phyloP scores from a whole-genome alignment of 139 green algal species.

The Coccomyxa sp. region DNA sequence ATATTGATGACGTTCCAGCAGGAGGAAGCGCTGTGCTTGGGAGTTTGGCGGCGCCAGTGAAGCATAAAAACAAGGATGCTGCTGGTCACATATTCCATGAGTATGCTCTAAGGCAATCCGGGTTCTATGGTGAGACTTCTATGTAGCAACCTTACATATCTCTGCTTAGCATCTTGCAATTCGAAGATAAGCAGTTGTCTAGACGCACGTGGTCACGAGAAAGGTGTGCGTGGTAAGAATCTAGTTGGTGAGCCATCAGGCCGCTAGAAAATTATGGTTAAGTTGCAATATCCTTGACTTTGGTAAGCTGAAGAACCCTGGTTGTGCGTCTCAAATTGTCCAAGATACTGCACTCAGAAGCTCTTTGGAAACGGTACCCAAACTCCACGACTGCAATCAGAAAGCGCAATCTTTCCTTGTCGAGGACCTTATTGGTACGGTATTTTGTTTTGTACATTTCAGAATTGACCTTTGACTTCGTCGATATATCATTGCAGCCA shows the following conservation, averaged over 20 bases:
- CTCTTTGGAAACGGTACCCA: neutral
- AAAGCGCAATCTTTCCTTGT: neutral
- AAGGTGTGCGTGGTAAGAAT: no score
- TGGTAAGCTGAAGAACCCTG: no score
- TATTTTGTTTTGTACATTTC: no score
- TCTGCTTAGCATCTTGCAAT: no score
- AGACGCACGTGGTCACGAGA: no score
- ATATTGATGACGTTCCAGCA: neutral
- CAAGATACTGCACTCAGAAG: neutral
- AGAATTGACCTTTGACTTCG: no score
- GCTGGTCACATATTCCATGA: slow-evolving; percentile 62
- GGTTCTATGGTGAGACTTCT: slow-evolving; percentile 49
- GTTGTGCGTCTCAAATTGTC: neutral
- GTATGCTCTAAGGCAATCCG: slow-evolving; percentile 52
- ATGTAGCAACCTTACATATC: no score
- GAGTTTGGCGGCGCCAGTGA: slow-evolving; percentile 8
- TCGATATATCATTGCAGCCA: neutral
- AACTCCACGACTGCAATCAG: neutral
- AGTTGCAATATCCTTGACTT: no score
- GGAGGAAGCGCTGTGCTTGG: slow-evolving; percentile 6
- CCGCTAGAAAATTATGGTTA: no score
- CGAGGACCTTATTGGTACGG: no score
- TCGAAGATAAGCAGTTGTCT: no score
- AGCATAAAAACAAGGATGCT: slow-evolving; percentile 51
- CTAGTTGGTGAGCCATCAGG: no score